phyloP scores from a whole-genome alignment of 257 asterid species.

The Galeopsis tetrahit region DNA sequence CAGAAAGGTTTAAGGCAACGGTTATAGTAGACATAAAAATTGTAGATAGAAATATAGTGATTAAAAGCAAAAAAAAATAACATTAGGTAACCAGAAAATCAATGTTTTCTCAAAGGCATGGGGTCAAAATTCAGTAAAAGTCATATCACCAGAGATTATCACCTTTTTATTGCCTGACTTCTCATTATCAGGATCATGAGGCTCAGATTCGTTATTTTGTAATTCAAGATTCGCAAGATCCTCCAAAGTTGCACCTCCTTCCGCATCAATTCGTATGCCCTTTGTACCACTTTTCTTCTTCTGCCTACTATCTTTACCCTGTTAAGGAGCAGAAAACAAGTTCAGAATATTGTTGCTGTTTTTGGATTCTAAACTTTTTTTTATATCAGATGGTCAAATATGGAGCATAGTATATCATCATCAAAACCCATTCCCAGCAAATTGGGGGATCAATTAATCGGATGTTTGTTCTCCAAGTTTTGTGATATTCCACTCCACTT shows the following conservation, averaged over 20 bases:
- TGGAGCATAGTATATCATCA: neutral
- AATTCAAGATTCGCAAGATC: constrained; percentile 58
- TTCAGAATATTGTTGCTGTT: constrained; percentile 5
- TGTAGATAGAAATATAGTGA: neutral
- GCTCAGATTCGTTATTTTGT: constrained; percentile 57
- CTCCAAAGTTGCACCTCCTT: constrained; percentile 89
- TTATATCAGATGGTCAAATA: neutral
- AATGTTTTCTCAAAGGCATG: neutral
- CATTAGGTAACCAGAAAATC: neutral
- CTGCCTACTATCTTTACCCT: constrained; percentile 95
- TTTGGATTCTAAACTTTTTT: constrained; percentile 22
- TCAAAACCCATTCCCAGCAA: neutral
- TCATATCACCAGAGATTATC: constrained; percentile 10
- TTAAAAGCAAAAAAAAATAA: neutral
- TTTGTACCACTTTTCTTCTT: constrained; percentile 79
- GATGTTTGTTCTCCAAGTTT: neutral
- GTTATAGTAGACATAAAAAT: neutral
- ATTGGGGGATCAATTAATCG: neutral
- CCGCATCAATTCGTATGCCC: constrained; percentile 86
- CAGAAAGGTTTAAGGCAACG: neutral
- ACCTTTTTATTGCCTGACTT: constrained; percentile 81
- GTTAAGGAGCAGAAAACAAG: constrained; percentile 29
- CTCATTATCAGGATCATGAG: constrained; percentile 60
- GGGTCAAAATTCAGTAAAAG: neutral
- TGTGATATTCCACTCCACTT: neutral